A percentile compares a stretch with the other conserved stretches of the same genome.
These are phyloP conservation scores for Fusarium ambrosium DNA, from an alignment of 2,329 filamentous ascomycete species.

Conservation along the genomic window DNA sequence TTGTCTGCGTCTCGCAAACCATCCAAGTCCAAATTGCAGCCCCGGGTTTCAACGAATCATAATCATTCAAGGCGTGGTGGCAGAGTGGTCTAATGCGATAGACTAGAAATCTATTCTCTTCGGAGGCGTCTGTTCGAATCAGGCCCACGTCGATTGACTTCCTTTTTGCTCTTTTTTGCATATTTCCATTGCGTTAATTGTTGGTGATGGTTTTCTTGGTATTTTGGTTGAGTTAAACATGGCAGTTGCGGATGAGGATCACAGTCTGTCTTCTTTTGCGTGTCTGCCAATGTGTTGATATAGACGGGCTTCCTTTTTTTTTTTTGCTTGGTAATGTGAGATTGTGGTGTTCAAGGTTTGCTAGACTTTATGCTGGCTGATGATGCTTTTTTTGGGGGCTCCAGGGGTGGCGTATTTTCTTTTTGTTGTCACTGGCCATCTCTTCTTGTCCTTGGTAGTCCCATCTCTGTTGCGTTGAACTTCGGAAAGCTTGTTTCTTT, in stretches of 20 bases:
- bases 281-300: too few relatives aligned
- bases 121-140: neutral
- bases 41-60: neutral
- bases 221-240: too few relatives aligned
- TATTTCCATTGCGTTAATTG: too few relatives aligned
- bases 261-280: too few relatives aligned
- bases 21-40: neutral
- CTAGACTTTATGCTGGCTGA: too few relatives aligned
- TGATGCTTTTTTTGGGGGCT: too few relatives aligned
- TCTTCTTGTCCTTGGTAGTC: neutral
- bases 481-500: neutral
- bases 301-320: too few relatives aligned
- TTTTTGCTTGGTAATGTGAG: too few relatives aligned
- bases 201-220: too few relatives aligned
- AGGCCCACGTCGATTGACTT: neutral
- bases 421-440: neutral
- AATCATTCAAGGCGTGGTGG: neutral
- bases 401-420: neutral
- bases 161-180: neutral
- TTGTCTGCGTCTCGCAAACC: neutral
- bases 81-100: conserved; percentile 11
- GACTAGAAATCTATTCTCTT: conserved; percentile 9
- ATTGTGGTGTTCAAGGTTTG: too few relatives aligned
- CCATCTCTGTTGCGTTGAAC: neutral
- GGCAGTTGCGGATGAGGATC: too few relatives aligned